A percentile compares a stretch with the other conserved stretches of the same genome.
Evolutionary conservation across 495 filamentous ascomycete species (phyloP).

Genomic region (Penicillium egyptiacum): DNA sequence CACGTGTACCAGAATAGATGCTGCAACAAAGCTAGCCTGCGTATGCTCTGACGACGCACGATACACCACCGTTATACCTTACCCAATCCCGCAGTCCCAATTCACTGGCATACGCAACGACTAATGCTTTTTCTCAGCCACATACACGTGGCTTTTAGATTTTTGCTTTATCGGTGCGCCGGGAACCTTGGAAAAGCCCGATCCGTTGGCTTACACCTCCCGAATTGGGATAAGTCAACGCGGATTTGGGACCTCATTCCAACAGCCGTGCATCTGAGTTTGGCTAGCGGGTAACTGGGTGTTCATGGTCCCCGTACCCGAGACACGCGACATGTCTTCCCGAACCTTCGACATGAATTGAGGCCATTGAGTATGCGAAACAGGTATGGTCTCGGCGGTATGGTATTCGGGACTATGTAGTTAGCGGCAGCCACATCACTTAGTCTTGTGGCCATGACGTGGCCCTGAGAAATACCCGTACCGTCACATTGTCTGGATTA

Average conservation of each 20-base stretch:
- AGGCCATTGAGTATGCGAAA: neutral
- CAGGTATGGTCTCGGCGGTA: neutral
- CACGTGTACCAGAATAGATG: neutral
- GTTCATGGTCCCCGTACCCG: neutral
- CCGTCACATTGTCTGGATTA: neutral
- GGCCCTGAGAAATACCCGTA: neutral
- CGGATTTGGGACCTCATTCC: neutral
- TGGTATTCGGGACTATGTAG: neutral
- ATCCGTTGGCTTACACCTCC: neutral
- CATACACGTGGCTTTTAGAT: conserved; percentile 1
- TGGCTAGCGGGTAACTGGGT: neutral
- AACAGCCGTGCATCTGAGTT: neutral
- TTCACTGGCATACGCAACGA: conserved; percentile 2
- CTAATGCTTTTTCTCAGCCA: conserved; percentile 1
- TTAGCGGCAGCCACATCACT: neutral
- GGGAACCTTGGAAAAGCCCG: neutral
- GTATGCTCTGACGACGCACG: neutral
- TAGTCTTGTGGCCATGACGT: conserved; percentile 4
- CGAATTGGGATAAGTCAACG: neutral
- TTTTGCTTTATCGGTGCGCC: neutral
- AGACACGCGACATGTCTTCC: neutral
- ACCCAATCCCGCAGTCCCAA: neutral
- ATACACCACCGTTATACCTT: neutral
- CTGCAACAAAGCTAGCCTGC: neutral
- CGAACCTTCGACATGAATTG: neutral